Conservation (phyloP, 768 basidiomycete genomes). For the Scleroderma bovista region DNA sequence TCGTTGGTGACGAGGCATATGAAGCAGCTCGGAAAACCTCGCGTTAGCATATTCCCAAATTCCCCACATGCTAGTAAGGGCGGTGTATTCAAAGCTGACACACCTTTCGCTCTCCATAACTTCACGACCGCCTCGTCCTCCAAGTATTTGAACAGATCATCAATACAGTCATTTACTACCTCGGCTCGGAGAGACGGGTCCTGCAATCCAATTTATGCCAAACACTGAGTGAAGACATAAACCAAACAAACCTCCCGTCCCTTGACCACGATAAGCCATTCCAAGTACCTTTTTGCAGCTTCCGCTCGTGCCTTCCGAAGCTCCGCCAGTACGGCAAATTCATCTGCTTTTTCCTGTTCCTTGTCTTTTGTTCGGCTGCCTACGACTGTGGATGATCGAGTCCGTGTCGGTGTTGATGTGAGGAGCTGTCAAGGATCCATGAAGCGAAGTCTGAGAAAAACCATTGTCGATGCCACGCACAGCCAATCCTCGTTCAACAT, state of each 20-base stretch:
- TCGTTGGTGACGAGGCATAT: conserved; percentile 38
- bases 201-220: conserved; percentile 25
- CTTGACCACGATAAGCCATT: conserved; percentile 71
- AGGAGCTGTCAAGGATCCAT: conserved; percentile 12
- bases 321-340: conserved; percentile 24
- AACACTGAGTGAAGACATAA: neutral
- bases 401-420: conserved; percentile 14
- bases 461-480: conserved; percentile 30
- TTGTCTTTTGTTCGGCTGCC: conserved; percentile 19
- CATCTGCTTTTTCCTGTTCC: conserved; percentile 18
- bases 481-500: conserved; percentile 66
- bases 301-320: conserved; percentile 15
- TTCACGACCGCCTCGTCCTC: conserved; percentile 48
- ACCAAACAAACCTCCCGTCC: conserved; percentile 46
- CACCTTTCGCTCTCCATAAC: conserved; percentile 72
- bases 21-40: conserved; percentile 39
- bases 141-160: conserved; percentile 45
- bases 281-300: conserved; percentile 69
- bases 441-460: neutral
- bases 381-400: conserved; percentile 15
- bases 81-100: too few relatives aligned
- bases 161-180: conserved; percentile 52
- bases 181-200: conserved; percentile 61
- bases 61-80: neutral
- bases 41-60: neutral